These are phyloP conservation scores for Suaeda aralocaspica DNA, from an alignment of 148 eudicot species.

Conservation along the genomic window DNA sequence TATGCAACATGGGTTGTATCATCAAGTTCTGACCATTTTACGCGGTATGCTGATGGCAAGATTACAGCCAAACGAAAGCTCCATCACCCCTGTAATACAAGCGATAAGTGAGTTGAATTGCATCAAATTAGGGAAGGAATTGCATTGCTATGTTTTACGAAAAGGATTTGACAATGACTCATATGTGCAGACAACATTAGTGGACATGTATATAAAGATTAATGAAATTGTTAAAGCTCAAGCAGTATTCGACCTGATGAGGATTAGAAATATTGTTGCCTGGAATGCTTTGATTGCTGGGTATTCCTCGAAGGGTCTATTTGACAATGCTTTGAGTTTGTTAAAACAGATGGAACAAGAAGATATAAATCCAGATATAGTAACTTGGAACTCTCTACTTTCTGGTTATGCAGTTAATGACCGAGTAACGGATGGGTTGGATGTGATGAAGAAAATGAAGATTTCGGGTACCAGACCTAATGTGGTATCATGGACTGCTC, in stretches of 20 bases:
- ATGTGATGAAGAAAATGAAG: conserved; percentile 35
- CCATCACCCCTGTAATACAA: conserved; percentile 51
- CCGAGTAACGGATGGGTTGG: conserved; percentile 35
- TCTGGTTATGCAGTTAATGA: conserved; percentile 46
- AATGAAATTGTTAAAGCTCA: conserved; percentile 36
- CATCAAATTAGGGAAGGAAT: conserved; percentile 40
- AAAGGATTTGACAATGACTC: conserved; percentile 39
- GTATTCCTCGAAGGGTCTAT: conserved; percentile 47
- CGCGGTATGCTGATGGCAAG: conserved; percentile 36
- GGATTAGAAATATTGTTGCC: conserved; percentile 38
- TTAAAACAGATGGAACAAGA: conserved; percentile 38
- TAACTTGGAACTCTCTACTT: conserved; percentile 50
- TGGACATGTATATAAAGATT: conserved; percentile 65
- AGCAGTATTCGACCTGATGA: conserved; percentile 40
- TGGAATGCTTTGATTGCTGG: conserved; percentile 59
- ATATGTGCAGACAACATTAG: conserved; percentile 46
- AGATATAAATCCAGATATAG: conserved; percentile 47
- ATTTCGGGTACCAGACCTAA: conserved; percentile 39
- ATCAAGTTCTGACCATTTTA: conserved; percentile 39
- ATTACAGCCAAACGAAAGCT: conserved; percentile 43
- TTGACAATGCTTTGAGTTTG: conserved; percentile 33
- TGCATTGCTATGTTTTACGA: conserved; percentile 49
- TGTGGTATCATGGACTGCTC: conserved; percentile 55
- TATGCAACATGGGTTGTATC: conserved; percentile 38
- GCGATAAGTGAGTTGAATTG: conserved; percentile 43